Conservation (phyloP, 129 eudicot genomes). For the Cynara cardunculus region DNA sequence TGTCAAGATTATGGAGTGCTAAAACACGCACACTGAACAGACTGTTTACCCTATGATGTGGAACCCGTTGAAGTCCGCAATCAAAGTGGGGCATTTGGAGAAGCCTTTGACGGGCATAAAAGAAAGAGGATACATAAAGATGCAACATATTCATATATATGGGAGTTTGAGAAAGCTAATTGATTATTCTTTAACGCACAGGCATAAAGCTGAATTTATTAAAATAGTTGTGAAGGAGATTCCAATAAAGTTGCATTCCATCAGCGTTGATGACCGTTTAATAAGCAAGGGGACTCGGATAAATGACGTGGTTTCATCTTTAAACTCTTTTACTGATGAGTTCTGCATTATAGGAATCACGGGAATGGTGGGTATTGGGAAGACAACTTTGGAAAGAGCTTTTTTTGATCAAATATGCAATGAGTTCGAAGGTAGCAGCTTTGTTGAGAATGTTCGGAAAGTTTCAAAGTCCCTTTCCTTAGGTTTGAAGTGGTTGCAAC, state of each 20-base stretch:
- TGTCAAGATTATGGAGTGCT: neutral
- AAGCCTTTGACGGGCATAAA: neutral
- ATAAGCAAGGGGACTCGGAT: conserved; percentile 1
- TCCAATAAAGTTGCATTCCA: neutral
- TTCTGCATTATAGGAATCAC: conserved; percentile 16
- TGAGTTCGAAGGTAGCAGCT: conserved; percentile 18
- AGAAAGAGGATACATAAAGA: too few species aligned
- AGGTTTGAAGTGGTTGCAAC: neutral
- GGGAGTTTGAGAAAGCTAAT: neutral
- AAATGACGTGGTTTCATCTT: neutral
- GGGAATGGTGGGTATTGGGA: conserved; percentile 30
- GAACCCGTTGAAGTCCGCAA: neutral
- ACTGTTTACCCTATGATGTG: neutral
- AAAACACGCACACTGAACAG: neutral
- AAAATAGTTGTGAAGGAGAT: neutral
- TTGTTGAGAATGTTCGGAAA: conserved; percentile 14
- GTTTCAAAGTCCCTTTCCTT: neutral
- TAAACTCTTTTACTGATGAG: neutral
- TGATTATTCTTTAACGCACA: neutral
- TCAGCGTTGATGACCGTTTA: neutral
- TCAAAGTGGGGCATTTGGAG: neutral
- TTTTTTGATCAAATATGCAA: neutral
- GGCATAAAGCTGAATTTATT: conserved; percentile 9
- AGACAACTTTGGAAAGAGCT: conserved; percentile 27
- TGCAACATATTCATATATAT: neutral